phyloP scores from a whole-genome alignment of 1,139 yeast species.

The Fermentozyma sake region DNA sequence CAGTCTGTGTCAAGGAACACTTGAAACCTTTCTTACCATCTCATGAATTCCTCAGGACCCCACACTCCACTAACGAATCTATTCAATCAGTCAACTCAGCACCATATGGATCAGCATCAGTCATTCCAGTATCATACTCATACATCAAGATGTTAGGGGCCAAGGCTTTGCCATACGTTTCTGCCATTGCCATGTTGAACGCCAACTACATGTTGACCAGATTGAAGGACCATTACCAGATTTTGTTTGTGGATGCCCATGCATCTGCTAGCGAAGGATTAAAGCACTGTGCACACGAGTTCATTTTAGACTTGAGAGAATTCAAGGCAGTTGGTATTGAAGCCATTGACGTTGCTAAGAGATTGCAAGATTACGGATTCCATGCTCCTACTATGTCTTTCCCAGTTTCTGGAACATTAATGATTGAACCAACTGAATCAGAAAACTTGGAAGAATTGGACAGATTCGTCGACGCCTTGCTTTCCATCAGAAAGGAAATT shows the following conservation, averaged over 20 bases:
- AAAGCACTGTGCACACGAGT: conserved; percentile 94
- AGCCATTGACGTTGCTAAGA: conserved; percentile 94
- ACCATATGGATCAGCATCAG: conserved; percentile 93
- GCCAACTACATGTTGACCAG: conserved; percentile 92
- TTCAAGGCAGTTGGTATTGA: conserved; percentile 80
- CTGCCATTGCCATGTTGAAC: conserved; percentile 85
- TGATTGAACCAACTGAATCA: conserved; percentile 98
- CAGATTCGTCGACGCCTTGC: conserved; percentile 83
- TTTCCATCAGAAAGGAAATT: conserved; percentile 79
- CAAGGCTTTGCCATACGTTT: conserved; percentile 75
- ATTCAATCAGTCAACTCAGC: conserved; percentile 86
- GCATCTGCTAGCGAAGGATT: conserved; percentile 44
- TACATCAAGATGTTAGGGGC: conserved; percentile 94
- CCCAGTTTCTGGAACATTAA: conserved; percentile 95
- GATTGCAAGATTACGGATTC: conserved; percentile 96
- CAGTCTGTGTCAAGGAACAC: conserved; percentile 88
- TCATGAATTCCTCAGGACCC: conserved; percentile 61
- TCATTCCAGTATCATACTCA: conserved; percentile 89
- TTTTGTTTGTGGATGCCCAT: conserved; percentile 62
- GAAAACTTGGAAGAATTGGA: conserved; percentile 86
- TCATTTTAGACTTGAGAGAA: conserved; percentile 84
- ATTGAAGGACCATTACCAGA: conserved; percentile 64
- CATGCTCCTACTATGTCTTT: conserved; percentile 99
- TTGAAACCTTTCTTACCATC: conserved; percentile 79
- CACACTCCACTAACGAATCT: conserved; percentile 50